phyloP scores from a whole-genome alignment of 805 yeast genomes.

The Yarrowia hollandica region DNA sequence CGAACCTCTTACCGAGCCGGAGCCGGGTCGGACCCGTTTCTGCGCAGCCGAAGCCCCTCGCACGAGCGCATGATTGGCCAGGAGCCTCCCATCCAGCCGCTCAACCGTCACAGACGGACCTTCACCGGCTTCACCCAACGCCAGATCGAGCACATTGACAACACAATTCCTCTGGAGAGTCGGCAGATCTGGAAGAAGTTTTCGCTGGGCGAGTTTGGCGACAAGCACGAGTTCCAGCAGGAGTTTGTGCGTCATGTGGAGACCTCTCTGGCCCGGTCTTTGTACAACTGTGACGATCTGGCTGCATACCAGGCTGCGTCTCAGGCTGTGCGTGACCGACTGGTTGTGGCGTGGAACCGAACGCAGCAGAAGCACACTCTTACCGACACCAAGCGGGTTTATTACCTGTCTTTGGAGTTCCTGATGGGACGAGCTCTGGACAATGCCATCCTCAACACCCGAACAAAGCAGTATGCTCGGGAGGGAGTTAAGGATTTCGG shows the following conservation, averaged over 20 bases:
- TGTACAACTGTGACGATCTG: constrained; percentile 87
- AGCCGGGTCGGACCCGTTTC: constrained; percentile 15
- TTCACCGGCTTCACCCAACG: constrained; percentile 89
- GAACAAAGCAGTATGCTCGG: constrained; percentile 59
- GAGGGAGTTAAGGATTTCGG: constrained; percentile 71
- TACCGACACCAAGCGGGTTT: constrained; percentile 80
- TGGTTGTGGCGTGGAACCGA: constrained; percentile 85
- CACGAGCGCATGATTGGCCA: constrained; percentile 17
- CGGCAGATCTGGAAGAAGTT: constrained; percentile 76
- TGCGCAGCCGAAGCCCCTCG: not conserved
- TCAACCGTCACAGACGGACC: constrained; percentile 52
- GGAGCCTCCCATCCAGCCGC: constrained; percentile 1
- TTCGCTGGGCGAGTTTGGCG: constrained; percentile 52
- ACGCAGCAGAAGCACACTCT: constrained; percentile 88
- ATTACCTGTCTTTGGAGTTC: constrained; percentile 83
- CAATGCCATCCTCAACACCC: constrained; percentile 83
- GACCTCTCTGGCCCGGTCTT: constrained; percentile 83
- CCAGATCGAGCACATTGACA: constrained; percentile 80
- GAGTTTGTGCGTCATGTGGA: constrained; percentile 84
- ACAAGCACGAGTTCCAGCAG: constrained; percentile 60
- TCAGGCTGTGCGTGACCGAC: constrained; percentile 70
- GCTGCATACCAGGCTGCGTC: constrained; percentile 94
- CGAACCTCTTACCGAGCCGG: constrained; percentile 19
- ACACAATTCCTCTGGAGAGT: constrained; percentile 74
- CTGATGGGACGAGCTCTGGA: constrained; percentile 95